Evolutionary conservation across 1,284 basidiomycete species (phyloP), one percentile per base, ranked within the genome.

Genomic region (Sporisorium sorghi): DNA sequence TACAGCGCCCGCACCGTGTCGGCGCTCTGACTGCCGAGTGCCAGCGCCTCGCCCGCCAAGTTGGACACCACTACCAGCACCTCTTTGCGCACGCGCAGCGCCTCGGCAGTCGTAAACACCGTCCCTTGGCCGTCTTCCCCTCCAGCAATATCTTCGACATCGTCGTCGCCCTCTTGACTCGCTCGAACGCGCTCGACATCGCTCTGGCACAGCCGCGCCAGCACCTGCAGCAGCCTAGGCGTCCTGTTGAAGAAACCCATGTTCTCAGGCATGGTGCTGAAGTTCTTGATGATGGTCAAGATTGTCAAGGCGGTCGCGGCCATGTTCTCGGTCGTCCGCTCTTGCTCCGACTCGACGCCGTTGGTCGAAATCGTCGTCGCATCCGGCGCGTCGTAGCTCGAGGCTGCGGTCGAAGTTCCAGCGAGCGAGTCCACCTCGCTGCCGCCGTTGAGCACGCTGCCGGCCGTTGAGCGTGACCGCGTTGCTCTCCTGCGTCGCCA

Each of bases 251-350:
- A 87, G 79, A 89, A 90, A 30, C 86, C 86, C 60, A 88, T 86
- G 80, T 97, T 97, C 63, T 94, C 91, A 5, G 87, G 86, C 68
- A 91, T 87, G 57, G 89, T 86, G 8, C 93, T 90, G 70, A 97
- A 88, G 85, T 97, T 97, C 51, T 93, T 91, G 53, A 98, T 86
- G 75, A 98, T 90, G 81, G 92, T 94, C 49, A 91, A 84, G 43
- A 92, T 87, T 1, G 90, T 87, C 30, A 94, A 87, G 43, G 95
- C 87, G 52, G 90, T 85, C 63, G 91, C 90, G 26, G 88, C 90
- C 28, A 53, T 58, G 15, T 75, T 77, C 43, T 80, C 70, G 2
- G 63, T 62, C 8, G 48, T 47, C 6, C 72, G 72, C 46, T 82
- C 79, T 35, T 66, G 52, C 42, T 68, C 70, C 21, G 59, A 57